Base-by-base conservation (phyloP, 1,284 basidiomycete genomes). In the Heterobasidion irregulare region DNA sequence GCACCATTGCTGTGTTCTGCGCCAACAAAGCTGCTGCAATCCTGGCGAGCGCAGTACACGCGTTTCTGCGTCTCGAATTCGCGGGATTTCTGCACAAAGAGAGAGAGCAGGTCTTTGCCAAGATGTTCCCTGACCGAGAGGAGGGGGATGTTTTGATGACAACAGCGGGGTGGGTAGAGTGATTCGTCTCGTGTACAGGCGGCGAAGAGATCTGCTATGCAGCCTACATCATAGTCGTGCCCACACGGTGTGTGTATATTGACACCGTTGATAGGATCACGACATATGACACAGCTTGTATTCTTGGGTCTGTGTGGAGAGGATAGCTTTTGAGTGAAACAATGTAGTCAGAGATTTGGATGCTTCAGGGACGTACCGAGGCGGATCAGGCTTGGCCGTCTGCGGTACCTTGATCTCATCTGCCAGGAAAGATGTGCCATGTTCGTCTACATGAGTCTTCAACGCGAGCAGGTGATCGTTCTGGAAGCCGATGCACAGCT, bases 91-190 rank as follows among this genome's bases (percentile, higher is more conserved):
- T 61, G 57, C 8, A 59, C 53, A 54, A 72, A 73, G 0, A 62
- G 62, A 0, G 57, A 49, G 8, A 63, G 43, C 36, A 71, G 64
- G 0, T 56, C 54, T 8, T 56, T 53, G 4, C 38, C n/a, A 6
- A 41, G 6, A n/a, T 41, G 38, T n/a, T 12, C 38, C 8, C n/a
- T 10, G 38, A 8, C 38, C 4, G 38, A 41, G 38, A n/a, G n/a
- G n/a, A 41, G 38, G n/a, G 38, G 6, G 38, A 41, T 41, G 2
- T 55, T 58, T n/a, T 64, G 62, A 26, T 68, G 62, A 59, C 76
- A 77, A 61, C 76, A 78, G 10, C 72, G 68, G 46, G 75, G 74
- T 8, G 76, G 77, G 58, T 68, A 75, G n/a, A 77, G 66, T 0
- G 69, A 62, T 57, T 77, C 74, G 52, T 76, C 75, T 13, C 63